Conservation (phyloP, 2,329 filamentous ascomycete genomes). For the Fusarium succisae region DNA sequence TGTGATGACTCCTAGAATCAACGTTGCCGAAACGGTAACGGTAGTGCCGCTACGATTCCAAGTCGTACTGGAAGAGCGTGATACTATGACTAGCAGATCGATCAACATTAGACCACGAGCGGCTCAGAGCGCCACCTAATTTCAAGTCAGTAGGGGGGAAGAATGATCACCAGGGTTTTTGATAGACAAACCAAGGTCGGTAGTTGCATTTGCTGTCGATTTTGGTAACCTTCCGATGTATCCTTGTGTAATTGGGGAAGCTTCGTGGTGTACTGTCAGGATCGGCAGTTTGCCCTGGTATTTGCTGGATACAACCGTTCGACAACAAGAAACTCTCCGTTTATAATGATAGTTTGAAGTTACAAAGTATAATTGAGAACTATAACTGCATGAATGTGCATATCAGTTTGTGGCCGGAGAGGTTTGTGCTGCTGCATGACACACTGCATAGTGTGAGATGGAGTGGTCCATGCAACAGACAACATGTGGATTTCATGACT, state of each 20-base stretch:
- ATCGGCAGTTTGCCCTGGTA: slow-evolving; percentile 14
- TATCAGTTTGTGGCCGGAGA: background rate
- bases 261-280: slow-evolving; percentile 3
- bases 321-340: background rate
- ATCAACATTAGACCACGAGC: slow-evolving; percentile 10
- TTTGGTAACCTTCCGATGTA: background rate
- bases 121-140: slow-evolving; percentile 35
- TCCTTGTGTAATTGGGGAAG: slow-evolving; percentile 1
- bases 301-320: background rate
- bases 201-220: background rate
- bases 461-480: background rate
- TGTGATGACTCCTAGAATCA: slow-evolving; percentile 11
- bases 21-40: background rate
- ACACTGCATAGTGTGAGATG: background rate
- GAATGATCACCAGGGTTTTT: slow-evolving; percentile 5
- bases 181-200: background rate
- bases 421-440: background rate
- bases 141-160: slow-evolving; percentile 18
- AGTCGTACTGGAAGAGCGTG: background rate
- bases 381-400: background rate
- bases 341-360: background rate
- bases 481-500: background rate
- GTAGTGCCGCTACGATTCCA: background rate
- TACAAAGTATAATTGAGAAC: background rate
- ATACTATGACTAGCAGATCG: slow-evolving; percentile 3